Conservation (phyloP, 192 early-diverging fungal species). For the Geosiphon pyriformis region DNA sequence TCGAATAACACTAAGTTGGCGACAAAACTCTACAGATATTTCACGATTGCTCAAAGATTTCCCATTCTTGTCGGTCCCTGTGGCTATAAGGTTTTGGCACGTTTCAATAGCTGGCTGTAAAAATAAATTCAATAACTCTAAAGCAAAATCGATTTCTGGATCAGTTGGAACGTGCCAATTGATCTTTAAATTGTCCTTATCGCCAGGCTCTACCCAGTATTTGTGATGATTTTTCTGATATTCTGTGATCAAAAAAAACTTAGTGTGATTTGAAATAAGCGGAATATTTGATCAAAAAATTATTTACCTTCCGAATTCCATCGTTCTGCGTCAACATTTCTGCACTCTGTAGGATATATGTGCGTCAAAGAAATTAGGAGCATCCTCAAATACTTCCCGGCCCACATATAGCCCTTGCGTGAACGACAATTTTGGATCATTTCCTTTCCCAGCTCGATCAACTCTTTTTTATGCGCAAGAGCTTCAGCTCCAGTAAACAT, state of each 20-base stretch:
- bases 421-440: constrained; percentile 53
- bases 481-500: constrained; percentile 41
- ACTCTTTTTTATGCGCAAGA: constrained; percentile 44
- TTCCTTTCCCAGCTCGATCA: constrained; percentile 40
- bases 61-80: constrained; percentile 27
- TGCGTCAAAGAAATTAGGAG: constrained; percentile 40
- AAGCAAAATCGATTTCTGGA: constrained; percentile 61
- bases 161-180: constrained; percentile 75
- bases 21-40: constrained; percentile 48
- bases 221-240: constrained; percentile 63
- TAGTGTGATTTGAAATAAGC: not conserved
- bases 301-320: constrained; percentile 55
- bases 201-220: constrained; percentile 67
- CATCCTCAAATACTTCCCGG: constrained; percentile 53
- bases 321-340: constrained; percentile 39
- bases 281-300: not conserved
- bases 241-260: constrained; percentile 25
- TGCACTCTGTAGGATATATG: constrained; percentile 56
- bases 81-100: constrained; percentile 40
- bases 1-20: constrained; percentile 41
- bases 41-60: constrained; percentile 31
- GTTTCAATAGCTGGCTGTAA: constrained; percentile 37
- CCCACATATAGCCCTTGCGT: constrained; percentile 65
- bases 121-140: constrained; percentile 56
- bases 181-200: constrained; percentile 50